phyloP scores from a whole-genome alignment of 139 green algal species.

The Tetraselmis chui region DNA sequence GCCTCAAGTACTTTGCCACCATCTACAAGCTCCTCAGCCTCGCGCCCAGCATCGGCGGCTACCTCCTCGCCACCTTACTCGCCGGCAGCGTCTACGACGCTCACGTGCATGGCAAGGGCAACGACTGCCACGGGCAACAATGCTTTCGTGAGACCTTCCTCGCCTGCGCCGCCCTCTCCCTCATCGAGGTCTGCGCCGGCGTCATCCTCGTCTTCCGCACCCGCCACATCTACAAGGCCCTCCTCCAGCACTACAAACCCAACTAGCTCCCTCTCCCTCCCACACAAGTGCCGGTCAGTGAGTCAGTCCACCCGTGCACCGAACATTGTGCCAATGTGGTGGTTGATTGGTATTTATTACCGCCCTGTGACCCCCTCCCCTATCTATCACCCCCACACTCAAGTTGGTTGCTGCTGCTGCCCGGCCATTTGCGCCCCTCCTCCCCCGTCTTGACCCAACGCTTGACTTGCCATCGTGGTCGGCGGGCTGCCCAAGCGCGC shows the following conservation, averaged over 20 bases:
- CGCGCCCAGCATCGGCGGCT: conserved; percentile 31
- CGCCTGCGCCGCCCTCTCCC: not conserved
- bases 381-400: not conserved
- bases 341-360: not conserved
- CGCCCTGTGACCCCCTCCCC: not conserved
- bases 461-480: not conserved
- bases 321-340: not conserved
- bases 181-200: not conserved
- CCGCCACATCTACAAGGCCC: not conserved
- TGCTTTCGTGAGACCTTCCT: not conserved
- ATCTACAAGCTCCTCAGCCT: conserved; percentile 38
- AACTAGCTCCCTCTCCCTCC: not conserved
- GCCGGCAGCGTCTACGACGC: conserved; percentile 38
- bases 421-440: not conserved
- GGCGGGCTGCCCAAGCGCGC: no score
- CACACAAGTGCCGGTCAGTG: not conserved
- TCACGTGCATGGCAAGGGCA: not conserved
- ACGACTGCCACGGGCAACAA: not conserved
- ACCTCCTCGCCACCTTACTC: conserved; percentile 38
- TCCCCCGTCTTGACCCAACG: no score
- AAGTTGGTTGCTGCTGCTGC: not conserved
- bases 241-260: not conserved
- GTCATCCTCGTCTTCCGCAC: not conserved
- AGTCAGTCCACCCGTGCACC: not conserved
- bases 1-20: conserved; percentile 49